Evolutionary conservation across 495 filamentous ascomycete species (phyloP), one percentile per base, ranked within the genome.

Genomic region (Podospora pseudocomata): DNA sequence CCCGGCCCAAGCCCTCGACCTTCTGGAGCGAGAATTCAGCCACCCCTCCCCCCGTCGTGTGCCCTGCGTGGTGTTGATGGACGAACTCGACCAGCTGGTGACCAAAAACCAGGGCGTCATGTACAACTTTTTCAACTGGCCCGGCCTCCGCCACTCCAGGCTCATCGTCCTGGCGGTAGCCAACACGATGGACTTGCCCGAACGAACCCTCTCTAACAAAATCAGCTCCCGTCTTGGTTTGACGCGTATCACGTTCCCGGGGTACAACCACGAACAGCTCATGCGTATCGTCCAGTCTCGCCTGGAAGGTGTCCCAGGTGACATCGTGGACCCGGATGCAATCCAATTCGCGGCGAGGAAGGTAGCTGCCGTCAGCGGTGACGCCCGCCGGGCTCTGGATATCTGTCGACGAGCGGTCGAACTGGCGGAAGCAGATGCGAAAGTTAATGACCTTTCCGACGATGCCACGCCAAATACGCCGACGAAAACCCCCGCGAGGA

Each of bases 41-140:
- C 86, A 92, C 64, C 96, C 96, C 0, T 92, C 88, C 62, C 96
- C 96, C 55, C 87, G 96, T 58, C 85, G 94, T 60, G 92, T 97
- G 13, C 96, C 96, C 0, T 98, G 96, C 74, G 96, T 99, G 28
- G 96, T 99, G 7, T 81, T 99, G 55, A 99, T 99, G 96, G 96
- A 99, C 74, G 96, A 99, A 80, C 86, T 99, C 55, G 96, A 99
- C 79, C 96, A 99, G 75, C 86, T 99, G 4, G 96, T 97, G 2
- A 99, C 96, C 23, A 94, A 92, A 68, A 97, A 95, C 74, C 96
- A 99, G 72, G 92, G 91, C 28, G 96, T 99, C 75, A 99, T 99
- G 96, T 99, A 99, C 81, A 99, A 99, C 75, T 99, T 99, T 79
- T 99, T 99, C 87, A 99, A 99, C 74, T 99, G 96, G 96, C 96